A percentile compares a stretch with the other conserved stretches of the same genome.
phyloP scores from a whole-genome alignment of 2,329 filamentous ascomycete species.

The Xylaria sp. region DNA sequence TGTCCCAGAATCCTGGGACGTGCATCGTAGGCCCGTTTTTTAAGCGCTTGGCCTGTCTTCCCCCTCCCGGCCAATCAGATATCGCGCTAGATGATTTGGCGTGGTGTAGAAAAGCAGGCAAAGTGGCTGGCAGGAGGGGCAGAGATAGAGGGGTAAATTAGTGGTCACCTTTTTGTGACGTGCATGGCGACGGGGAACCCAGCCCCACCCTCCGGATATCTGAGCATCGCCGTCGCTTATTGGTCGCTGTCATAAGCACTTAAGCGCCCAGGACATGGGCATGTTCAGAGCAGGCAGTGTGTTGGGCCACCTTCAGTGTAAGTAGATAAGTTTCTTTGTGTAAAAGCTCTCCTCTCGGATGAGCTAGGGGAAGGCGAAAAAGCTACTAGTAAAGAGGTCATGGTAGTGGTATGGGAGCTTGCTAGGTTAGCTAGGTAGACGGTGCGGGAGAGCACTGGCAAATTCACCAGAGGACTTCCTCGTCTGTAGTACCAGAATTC shows the following conservation, averaged over 20 bases:
- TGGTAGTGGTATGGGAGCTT: not conserved
- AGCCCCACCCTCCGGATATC: conserved; percentile 18
- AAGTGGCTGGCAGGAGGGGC: conserved; percentile 28
- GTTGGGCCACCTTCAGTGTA: conserved; percentile 6
- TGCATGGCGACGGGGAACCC: conserved; percentile 26
- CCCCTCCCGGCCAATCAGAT: conserved; percentile 23
- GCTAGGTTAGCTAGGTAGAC: not conserved
- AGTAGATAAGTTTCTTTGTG: conserved; percentile 7
- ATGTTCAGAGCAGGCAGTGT: conserved; percentile 13
- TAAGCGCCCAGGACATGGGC: conserved; percentile 39
- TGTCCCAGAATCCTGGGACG: conserved; percentile 40
- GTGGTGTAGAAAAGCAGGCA: not conserved
- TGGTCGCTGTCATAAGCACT: conserved; percentile 26
- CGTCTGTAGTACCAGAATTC: not conserved
- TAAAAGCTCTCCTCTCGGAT: conserved; percentile 26
- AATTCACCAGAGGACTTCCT: not conserved
- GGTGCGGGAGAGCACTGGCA: not conserved
- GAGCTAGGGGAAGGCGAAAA: conserved; percentile 1
- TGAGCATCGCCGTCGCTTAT: conserved; percentile 29
- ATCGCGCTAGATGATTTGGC: not conserved
- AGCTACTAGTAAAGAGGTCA: conserved; percentile 6
- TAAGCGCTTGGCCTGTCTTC: conserved; percentile 34
- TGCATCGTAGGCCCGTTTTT: conserved; percentile 39
- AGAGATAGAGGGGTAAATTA: conserved; percentile 29
- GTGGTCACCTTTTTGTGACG: conserved; percentile 30